Evolutionary conservation across 2,329 filamentous ascomycete genomes (phyloP), one percentile per base, ranked within the genome.

Genomic region (Pleoardoris graminearum): DNA sequence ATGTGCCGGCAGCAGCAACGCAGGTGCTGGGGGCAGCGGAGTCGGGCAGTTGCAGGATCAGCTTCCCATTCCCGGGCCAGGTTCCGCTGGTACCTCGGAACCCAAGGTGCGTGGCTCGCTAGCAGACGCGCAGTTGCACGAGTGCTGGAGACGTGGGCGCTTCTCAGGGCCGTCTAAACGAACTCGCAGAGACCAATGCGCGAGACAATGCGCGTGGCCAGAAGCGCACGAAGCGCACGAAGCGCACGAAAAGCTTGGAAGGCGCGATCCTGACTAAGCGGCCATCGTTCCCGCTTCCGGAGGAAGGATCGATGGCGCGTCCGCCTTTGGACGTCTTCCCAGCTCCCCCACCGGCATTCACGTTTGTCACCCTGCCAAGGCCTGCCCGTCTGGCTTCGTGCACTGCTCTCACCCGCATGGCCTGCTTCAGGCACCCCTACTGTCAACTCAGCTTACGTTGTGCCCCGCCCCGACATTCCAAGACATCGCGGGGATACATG

Each of bases 1-100:
- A 51, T 50, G 55, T 35, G 21, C 21, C 30, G 46, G 25, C 44
- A 42, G 39, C 21, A 25, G 25, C 10, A n/a, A 42, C 48, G 56
- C 48, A 54, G 49, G 52, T 54, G 55, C 30, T 55, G 52, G 37
- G 35, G 52, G 57, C 55, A 51, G 46, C 35, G 23, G 50, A 39
- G 53, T 58, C 21, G 54, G 53, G 44, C 49, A 45, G 48, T 54
- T 49, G 57, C 49, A 58, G 43, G 11, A 53, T 64, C 58, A 68
- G 55, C 53, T 55, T 56, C 41, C 38, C 58, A 60, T 63, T 52
- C 57, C 54, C 39, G 48, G 51, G 17, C 17, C 50, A 39, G 48
- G 55, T 58, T 54, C 10, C 22, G 30, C 43, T 30, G 25, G 23
- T 27, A 21, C 22, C 23, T 22, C 19, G 27, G 17, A n/a, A n/a